Base-by-base conservation (phyloP, 1,139 yeast genomes). In the Yueomyces sp. region DNA sequence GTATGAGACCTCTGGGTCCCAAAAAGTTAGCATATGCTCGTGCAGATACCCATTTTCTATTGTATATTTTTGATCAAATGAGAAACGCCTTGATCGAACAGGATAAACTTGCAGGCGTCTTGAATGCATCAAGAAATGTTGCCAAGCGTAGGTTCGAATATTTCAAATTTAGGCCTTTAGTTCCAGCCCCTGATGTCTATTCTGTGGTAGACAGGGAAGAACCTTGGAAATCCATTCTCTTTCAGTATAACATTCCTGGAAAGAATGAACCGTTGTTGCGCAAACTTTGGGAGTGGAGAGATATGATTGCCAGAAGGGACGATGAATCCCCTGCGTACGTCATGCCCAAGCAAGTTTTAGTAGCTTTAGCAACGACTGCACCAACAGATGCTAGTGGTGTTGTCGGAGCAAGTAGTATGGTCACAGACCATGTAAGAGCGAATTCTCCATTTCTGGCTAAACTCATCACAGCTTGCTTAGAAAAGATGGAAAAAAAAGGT, bases 41-140 rank as follows among this genome's bases (percentile, higher is more conserved):
- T 51, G 84, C 96, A 0, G 99, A 91, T 63, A 91, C 98, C 0
- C 99, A 91, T 60, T 91, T 87, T 55, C 64, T 91, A 44, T 69
- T 91, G 37, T 76, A 82, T 58, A 82, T 91, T 27, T 93, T 70
- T 61, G 95, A 87, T 55, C 76, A 76, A 50, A 64, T 91, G 60
- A 77, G 78, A 48, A 81, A 81, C 51, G 70, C 72, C 55, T 66
- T 91, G 36, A 56, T 83, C 4, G 75, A 71, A 8, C 50, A 63
- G 34, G 67, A 70, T 39, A 75, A 73, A 47, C 52, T 82, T 50
- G 72, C 74, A 11, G 67, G 68, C n/a, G 96, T 86, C 1, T 65
- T 91, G 36, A 71, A 69, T 46, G 84, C 80, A 40, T 86, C 96
- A 1, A 70, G 97, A 44, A 74, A 76, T 46, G 95, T 86, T 11